Evolutionary conservation across 192 early-diverging fungal genomes (phyloP).

Genomic region (Coemansia sp.): DNA sequence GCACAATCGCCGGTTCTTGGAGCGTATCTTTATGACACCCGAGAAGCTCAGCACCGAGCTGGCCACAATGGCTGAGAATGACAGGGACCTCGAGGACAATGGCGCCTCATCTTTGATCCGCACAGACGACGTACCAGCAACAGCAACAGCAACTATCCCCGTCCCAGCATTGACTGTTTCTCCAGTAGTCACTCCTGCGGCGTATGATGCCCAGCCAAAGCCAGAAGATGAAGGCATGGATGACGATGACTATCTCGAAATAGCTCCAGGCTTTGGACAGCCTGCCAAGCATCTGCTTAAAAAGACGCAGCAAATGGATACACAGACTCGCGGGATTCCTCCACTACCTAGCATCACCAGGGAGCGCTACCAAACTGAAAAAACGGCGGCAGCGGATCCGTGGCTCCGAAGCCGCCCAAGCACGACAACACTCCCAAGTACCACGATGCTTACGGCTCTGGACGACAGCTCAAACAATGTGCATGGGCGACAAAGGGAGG

Average conservation of each 20-base stretch:
- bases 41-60: conserved; percentile 21
- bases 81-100: not conserved
- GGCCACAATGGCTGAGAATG: not conserved
- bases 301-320: too few relatives aligned
- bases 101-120: not conserved
- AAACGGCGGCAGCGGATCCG: not conserved
- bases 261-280: not conserved
- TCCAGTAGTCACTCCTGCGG: too few relatives aligned
- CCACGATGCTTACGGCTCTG: not conserved
- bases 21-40: conserved; percentile 63
- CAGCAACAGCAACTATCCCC: not conserved
- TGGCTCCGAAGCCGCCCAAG: not conserved
- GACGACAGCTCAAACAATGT: not conserved
- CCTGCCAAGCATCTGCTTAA: not conserved
- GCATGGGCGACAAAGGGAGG: not conserved
- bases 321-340: too few relatives aligned
- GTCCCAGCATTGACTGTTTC: not conserved
- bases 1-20: conserved; percentile 87
- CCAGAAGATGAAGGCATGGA: conserved; percentile 1
- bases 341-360: too few relatives aligned
- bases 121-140: not conserved
- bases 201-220: too few relatives aligned
- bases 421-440: conserved; percentile 5
- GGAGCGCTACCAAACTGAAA: not conserved
- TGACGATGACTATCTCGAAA: conserved; percentile 21